Evolutionary conservation across 441 rosid species (phyloP), one percentile per base, ranked within the genome.

Genomic region (Biscutella auriculata): DNA sequence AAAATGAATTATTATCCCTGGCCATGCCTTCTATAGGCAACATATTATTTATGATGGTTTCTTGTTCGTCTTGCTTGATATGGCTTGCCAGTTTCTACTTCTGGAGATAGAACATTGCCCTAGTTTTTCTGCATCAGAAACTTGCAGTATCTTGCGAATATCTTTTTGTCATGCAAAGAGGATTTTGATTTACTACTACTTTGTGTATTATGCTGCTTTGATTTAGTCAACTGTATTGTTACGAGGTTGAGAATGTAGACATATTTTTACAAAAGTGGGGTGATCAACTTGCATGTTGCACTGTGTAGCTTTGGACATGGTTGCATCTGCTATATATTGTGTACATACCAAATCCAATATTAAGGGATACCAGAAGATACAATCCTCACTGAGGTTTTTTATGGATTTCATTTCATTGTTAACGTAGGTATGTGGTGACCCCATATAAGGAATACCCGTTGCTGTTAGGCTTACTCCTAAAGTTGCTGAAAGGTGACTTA

Each of bases 401-500:
- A 48, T 57, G 64, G 51, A 12, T 59, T 34, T 67, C 37, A 33
- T 57, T 57, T 40, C 40, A 15, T 41, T 63, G 61, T 50, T 27
- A 46, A 57, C 34, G 41, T 79, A 94, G 99, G 75, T 94, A 88
- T 76, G 99, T 91, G 37, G 94, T 94, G 72, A 79, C 95, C 73
- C 99, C 98, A 40, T 94, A 94, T 69, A 94, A 78, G 61, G 95
- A 91, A 77, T 88, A 85, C 72, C 97, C 98, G 10, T 82, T 56
- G 69, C 76, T 94, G 62, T 95, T 94, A 67, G 97, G 95, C 56
- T 78, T 94, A 70, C 99, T 94, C 66, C 73, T 94, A 80, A 94
- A 91, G 75, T 61, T 94, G 79, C 81, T 91, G 83, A 86, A 94
- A 73, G 99, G 99, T 48, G 99, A 94, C 79, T 77, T 91, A 34